These are phyloP conservation scores for Agaricales sp. DNA, from an alignment of 1,284 basidiomycete genomes.

Conservation along the genomic window DNA sequence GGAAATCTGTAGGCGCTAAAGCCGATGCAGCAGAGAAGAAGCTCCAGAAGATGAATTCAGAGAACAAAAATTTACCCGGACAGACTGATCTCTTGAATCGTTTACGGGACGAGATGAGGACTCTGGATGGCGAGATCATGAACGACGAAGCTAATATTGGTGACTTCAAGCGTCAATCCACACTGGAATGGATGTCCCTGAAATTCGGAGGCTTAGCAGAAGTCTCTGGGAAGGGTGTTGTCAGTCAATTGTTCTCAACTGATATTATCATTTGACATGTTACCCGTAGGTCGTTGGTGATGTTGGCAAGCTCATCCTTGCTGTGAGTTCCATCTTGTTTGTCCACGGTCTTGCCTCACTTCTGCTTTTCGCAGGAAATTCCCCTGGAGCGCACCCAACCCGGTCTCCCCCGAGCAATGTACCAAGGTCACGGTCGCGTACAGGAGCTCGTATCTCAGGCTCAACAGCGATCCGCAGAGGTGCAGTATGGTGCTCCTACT, in stretches of 20 bases:
- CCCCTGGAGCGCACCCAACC: slow-evolving; percentile 74
- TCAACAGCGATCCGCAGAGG: slow-evolving; percentile 44
- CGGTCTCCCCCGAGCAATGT: slow-evolving; percentile 68
- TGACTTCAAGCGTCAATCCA: slow-evolving; percentile 74
- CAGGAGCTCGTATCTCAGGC: slow-evolving; percentile 57
- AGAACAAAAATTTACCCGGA: slow-evolving; percentile 75
- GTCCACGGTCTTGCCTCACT: slow-evolving; percentile 3
- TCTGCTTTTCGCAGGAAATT: slow-evolving; percentile 47
- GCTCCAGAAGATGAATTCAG: slow-evolving; percentile 82
- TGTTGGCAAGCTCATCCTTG: slow-evolving; percentile 68
- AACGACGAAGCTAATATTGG: slow-evolving; percentile 74
- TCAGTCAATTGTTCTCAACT: slow-evolving; percentile 19
- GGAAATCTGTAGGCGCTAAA: slow-evolving; percentile 57
- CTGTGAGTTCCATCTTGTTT: slow-evolving; percentile 30
- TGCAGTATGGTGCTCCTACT: slow-evolving; percentile 37
- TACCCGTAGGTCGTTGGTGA: slow-evolving; percentile 66
- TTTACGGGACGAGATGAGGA: slow-evolving; percentile 70
- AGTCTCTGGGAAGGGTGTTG: slow-evolving; percentile 38
- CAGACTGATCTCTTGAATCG: slow-evolving; percentile 73
- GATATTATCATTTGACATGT: slow-evolving; percentile 6
- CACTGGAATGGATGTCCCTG: slow-evolving; percentile 64
- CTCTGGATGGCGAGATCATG: slow-evolving; percentile 77
- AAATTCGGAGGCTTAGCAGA: slow-evolving; percentile 1
- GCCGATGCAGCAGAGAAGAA: slow-evolving; percentile 89
- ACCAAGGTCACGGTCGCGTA: slow-evolving; percentile 54